These are phyloP conservation scores for Parathielavia appendiculata DNA, from an alignment of 495 filamentous ascomycete genomes.

Conservation along the genomic window DNA sequence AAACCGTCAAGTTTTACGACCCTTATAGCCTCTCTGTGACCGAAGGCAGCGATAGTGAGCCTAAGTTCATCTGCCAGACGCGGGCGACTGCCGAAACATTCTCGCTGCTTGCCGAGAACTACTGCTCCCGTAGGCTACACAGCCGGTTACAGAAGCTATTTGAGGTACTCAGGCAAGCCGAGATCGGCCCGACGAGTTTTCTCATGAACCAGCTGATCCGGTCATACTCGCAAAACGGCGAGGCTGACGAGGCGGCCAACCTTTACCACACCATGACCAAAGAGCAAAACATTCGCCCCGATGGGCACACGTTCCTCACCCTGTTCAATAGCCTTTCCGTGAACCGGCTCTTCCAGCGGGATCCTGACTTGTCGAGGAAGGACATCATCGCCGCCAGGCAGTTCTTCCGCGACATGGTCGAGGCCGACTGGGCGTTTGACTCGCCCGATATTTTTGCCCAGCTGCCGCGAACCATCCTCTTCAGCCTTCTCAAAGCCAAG, in stretches of 20 bases:
- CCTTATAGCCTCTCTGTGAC: conserved; percentile 33
- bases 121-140: conserved; percentile 55
- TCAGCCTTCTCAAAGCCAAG: conserved; percentile 41
- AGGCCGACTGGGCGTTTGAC: conserved; percentile 33
- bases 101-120: conserved; percentile 66
- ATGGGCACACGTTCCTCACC: conserved; percentile 64
- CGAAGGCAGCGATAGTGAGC: conserved; percentile 22
- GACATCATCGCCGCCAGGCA: conserved; percentile 48
- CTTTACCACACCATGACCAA: conserved; percentile 47
- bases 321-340: conserved; percentile 53
- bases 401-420: conserved; percentile 60
- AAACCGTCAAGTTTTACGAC: conserved; percentile 13
- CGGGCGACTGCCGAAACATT: conserved; percentile 70
- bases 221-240: conserved; percentile 50
- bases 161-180: conserved; percentile 50
- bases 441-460: conserved; percentile 29
- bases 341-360: conserved; percentile 41
- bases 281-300: conserved; percentile 46
- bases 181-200: conserved; percentile 60
- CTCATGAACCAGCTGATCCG: conserved; percentile 73
- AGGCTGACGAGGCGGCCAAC: conserved; percentile 48
- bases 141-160: conserved; percentile 53
- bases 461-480: conserved; percentile 41
- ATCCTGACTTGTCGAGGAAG: conserved; percentile 37
- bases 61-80: conserved; percentile 33